phyloP scores from a whole-genome alignment of 805 yeast genomes.

The Torulaspora delbrueckii region DNA sequence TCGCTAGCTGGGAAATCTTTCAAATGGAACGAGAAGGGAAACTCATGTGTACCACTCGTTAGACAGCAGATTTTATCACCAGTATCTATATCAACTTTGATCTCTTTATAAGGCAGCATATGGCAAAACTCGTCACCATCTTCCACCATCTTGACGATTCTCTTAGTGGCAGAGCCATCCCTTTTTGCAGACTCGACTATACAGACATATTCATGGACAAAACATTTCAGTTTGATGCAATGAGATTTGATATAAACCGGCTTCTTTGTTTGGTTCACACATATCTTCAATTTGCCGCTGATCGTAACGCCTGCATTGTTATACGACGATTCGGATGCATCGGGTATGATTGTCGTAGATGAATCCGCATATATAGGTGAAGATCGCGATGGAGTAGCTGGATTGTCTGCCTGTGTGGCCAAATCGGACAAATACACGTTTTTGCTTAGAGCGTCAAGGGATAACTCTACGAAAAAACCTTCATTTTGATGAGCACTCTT shows the following conservation, averaged over 20 bases:
- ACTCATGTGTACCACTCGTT: slow-evolving; percentile 13
- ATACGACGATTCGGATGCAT: not conserved
- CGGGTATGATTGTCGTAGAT: slow-evolving; percentile 10
- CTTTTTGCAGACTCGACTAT: slow-evolving; percentile 8
- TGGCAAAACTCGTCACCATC: slow-evolving; percentile 5
- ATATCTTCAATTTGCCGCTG: slow-evolving; percentile 10
- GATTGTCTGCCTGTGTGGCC: slow-evolving; percentile 8
- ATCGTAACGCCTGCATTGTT: slow-evolving; percentile 10
- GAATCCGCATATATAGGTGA: slow-evolving; percentile 10
- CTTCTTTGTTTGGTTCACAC: slow-evolving; percentile 3
- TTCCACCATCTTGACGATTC: slow-evolving; percentile 6
- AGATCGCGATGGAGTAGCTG: slow-evolving; percentile 3
- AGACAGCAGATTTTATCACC: slow-evolving; percentile 1
- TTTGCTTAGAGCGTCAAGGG: slow-evolving; percentile 11
- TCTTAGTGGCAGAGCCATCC: slow-evolving; percentile 2
- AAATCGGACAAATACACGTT: slow-evolving; percentile 17
- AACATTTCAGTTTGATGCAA: slow-evolving; percentile 18
- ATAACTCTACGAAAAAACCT: slow-evolving; percentile 16
- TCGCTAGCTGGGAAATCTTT: slow-evolving; percentile 13
- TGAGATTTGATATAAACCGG: slow-evolving; percentile 13
- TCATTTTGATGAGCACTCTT: slow-evolving; percentile 7
- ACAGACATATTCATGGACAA: slow-evolving; percentile 18
- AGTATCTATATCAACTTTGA: not conserved
- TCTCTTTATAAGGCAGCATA: slow-evolving; percentile 10
- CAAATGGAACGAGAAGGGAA: slow-evolving; percentile 17